Evolutionary conservation across 805 yeast genomes (phyloP), one percentile per base, ranked within the genome.

Genomic region (Sugiyamaella marilandica): DNA sequence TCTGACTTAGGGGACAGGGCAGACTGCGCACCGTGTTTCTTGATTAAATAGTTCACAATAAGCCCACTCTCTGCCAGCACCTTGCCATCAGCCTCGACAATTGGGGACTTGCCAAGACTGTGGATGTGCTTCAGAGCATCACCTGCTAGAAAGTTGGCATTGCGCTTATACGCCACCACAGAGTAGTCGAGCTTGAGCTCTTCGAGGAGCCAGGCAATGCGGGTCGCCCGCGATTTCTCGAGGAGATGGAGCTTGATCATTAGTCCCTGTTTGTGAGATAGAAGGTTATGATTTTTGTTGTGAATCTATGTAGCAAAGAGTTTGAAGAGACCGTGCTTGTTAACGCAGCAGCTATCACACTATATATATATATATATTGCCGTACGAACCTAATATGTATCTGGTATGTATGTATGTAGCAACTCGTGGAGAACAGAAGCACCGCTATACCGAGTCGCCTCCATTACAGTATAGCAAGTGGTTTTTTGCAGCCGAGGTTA

Each of bases 161-260:
- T 71, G 47, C 90, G 74, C 52, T 75, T 66, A 65, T 80, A 82
- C 2, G 76, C 62, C 56, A 79, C 76, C 16, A 83, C 66, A 11
- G 77, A 79, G 61, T 82, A 85, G 24, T 78, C 78, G 5, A 84
- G 62, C 10, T 72, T 72, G 11, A 85, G 68, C 48, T 82, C 78
- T 55, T 83, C 87, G n/a, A 85, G 68, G 45, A 82, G 67, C 86
- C 88, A 85, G 31, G 80, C 62, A 9, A 83, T 73, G 51, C 90
- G 73, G 50, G 76, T 80, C 0, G 87, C 69, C 61, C 91, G 73
- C 2, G 88, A 83, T 16, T 18, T 45, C 37, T 31, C 47, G 32
- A 45, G 33, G 10, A 31, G 21, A n/a, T 45, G 47, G 2, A 45
- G 47, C n/a, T 26, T 45, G 26, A 45, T 18, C 36, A 16, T 32